Base-by-base conservation (phyloP, 257 asterid genomes). In the Rhazya stricta region DNA sequence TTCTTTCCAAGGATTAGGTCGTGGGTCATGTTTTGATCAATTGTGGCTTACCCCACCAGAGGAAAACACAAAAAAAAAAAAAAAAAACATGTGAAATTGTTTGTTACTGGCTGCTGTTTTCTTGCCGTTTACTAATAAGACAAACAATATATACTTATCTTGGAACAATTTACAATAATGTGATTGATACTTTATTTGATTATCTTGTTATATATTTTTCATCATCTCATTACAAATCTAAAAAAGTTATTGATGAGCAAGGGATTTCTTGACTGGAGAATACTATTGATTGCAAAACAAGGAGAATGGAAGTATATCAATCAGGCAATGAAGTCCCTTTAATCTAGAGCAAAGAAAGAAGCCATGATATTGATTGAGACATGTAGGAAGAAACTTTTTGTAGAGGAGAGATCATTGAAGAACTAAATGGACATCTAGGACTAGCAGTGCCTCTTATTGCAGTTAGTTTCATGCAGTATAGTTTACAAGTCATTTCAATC, bases 391-490 rank as follows among this genome's bases (percentile, higher is more conserved):
- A 67, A 69, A n/a, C 48, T 70, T 58, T 4, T 57, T 62, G 50
- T 41, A 67, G 39, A 76, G 76, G 69, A 29, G 82, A 78, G 19
- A 80, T 85, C 0, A 72, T 81, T 9, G 85, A 81, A 67, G 96
- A 91, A 84, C 80, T 74, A 1, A 89, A 80, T 57, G 81, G 23
- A 73, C 93, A 86, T 81, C 70, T 91, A 18, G 69, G 87, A 32
- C 74, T 90, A 77, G 92, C 90, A 12, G 30, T 85, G 62, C 91
- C 92, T 74, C 86, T 90, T 25, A 83, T 90, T 70, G 89, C 85
- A 73, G 91, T 88, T 43, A 90, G 83, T 81, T 41, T 86, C 37
- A 67, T 90, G 60, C 91, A 85, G 50, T 85, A 88, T 51, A 85
- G 86, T 66, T 73, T 90, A 25, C 93, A 90, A 71, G 74, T 85